Base-by-base conservation (phyloP, 2,329 filamentous ascomycete genomes). In the Graphiopsis chlorocephala region DNA sequence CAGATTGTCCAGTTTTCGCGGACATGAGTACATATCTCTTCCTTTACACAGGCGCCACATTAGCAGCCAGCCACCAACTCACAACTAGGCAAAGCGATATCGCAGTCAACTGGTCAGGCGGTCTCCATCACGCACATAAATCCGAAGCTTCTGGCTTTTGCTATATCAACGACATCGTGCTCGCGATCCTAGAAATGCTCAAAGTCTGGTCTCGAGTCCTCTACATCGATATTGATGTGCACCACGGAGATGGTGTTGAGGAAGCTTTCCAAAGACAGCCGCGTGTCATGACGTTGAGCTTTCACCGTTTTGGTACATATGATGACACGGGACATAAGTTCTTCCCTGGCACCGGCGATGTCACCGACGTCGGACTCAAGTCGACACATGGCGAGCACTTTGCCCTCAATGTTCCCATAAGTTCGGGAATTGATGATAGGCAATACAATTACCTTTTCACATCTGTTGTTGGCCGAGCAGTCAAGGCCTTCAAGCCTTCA, bases 111-210 rank as follows among this genome's bases (percentile, higher is more conserved):
- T 98, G 94, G 94, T 94, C 92, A n/a, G 94, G 94, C 35, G 94
- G 94, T 15, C 84, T 98, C 28, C 94, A 98, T 77, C 94, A 98
- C 74, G 94, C 94, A 52, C 97, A 97, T 77, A 94, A 93, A 75
- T 88, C 90, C 60, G 92, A 96, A 78, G 93, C 94, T 0, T 94
- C 90, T n/a, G 94, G 94, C 0, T 98, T 98, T 78, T 98, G 94
- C 80, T 98, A 98, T 79, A 92, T 97, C 79, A 98, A 98, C 77
- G 94, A 98, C 77, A 97, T 97, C 72, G 94, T 97, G 66, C 85
- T 98, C 50, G 93, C 90, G 33, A 93, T 97, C 71, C 84, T 97
- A 42, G 90, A 97, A 75, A 85, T 97, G 4, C 83, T 97, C 23
- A 88, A 90, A 31, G 85, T 88, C 74, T 86, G 93, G 71, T 88